These are phyloP conservation scores for Taxillus chinensis DNA, from an alignment of 164 flowering plant species.

Conservation along the genomic window DNA sequence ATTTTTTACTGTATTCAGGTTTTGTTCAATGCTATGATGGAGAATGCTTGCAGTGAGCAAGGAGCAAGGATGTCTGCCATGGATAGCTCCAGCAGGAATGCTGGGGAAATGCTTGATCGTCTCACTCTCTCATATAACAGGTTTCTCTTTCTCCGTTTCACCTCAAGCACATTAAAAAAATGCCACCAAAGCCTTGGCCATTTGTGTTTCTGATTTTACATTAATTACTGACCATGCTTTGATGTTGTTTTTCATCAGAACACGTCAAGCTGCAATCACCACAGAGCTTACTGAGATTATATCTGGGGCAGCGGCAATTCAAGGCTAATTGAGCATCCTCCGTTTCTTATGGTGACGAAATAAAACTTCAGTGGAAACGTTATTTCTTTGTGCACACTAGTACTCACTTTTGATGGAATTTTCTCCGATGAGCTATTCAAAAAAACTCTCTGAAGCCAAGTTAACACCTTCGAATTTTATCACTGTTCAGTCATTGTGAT, in stretches of 20 bases:
- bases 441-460: slow-evolving; percentile 15
- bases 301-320: slow-evolving; percentile 89
- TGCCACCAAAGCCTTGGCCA: too few relatives aligned
- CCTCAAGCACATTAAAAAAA: neutral
- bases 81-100: slow-evolving; percentile 98
- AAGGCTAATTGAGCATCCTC: slow-evolving; percentile 30
- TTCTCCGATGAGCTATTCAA: slow-evolving; percentile 8
- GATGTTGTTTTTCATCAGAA: slow-evolving; percentile 26
- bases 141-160: slow-evolving; percentile 32
- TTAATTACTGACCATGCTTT: neutral
- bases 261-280: slow-evolving; percentile 95
- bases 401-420: slow-evolving; percentile 4
- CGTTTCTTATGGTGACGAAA: slow-evolving; percentile 27
- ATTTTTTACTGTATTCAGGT: slow-evolving; percentile 26
- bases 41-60: slow-evolving; percentile 97
- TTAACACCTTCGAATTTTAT: slow-evolving; percentile 7
- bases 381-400: slow-evolving; percentile 4
- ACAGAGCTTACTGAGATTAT: slow-evolving; percentile 91
- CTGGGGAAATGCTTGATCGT: slow-evolving; percentile 98
- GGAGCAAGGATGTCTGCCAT: slow-evolving; percentile 99
- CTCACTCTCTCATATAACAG: slow-evolving; percentile 92
- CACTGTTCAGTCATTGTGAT: neutral
- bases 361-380: slow-evolving; percentile 11
- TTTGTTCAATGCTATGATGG: slow-evolving; percentile 80
- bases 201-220: neutral